Conservation (phyloP, 169 alveolate species). For the Amoebophrya sp. region DNA sequence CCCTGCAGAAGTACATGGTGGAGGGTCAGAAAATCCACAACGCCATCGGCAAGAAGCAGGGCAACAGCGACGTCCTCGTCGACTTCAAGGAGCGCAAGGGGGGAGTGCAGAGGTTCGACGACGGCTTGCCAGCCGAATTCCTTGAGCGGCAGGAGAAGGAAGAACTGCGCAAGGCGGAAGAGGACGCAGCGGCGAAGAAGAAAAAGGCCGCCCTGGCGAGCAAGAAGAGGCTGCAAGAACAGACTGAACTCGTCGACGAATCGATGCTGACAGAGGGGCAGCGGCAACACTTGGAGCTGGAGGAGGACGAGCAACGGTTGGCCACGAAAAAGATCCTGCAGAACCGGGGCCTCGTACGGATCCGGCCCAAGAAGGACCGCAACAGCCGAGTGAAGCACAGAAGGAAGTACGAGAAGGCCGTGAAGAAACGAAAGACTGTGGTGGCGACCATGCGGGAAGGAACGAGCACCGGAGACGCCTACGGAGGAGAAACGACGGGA, state of each 20-base stretch:
- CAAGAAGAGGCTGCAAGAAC: too few relatives aligned
- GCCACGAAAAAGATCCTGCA: not conserved
- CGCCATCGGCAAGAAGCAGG: too few relatives aligned
- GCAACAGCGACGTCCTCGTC: too few relatives aligned
- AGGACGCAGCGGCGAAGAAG: too few relatives aligned
- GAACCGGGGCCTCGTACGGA: not conserved
- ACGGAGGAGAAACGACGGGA: not conserved
- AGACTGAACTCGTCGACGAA: not conserved
- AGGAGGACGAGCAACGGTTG: not conserved
- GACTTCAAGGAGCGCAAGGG: too few relatives aligned
- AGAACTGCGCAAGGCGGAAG: too few relatives aligned
- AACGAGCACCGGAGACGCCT: not conserved
- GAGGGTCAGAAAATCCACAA: too few relatives aligned
- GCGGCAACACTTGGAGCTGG: not conserved
- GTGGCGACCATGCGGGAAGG: not conserved
- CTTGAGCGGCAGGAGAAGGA: too few relatives aligned
- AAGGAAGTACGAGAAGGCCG: not conserved
- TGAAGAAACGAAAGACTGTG: not conserved
- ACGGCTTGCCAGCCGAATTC: too few relatives aligned
- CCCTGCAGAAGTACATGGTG: too few relatives aligned
- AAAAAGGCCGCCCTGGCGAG: too few relatives aligned
- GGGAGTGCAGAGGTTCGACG: too few relatives aligned
- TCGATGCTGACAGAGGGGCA: not conserved
- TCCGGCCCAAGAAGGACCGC: constrained; percentile 2
- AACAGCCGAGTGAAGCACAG: not conserved